A percentile compares a stretch with the other conserved stretches of the same genome.
phyloP scores from a whole-genome alignment of 2,329 filamentous ascomycete species.

The Fusarium concolor region DNA sequence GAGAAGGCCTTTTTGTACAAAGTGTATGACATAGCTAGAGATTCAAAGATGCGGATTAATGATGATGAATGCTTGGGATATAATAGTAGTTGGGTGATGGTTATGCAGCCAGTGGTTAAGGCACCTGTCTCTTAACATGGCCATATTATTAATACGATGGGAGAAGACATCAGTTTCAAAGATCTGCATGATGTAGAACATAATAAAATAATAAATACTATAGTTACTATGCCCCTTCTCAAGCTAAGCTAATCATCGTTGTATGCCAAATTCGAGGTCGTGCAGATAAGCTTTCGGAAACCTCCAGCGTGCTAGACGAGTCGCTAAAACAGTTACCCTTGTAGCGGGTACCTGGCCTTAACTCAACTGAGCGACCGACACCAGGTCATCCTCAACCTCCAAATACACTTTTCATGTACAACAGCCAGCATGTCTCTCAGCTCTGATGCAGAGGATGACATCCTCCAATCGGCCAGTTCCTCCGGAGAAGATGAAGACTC shows the following conservation, averaged over 20 bases:
- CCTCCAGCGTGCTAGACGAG: conserved; percentile 2
- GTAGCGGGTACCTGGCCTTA: conserved; percentile 31
- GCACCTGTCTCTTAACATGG: neutral
- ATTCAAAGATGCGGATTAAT: conserved; percentile 40
- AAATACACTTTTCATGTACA: neutral
- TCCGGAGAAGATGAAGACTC: conserved; percentile 50
- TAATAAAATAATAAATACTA: neutral
- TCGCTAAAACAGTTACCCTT: conserved; percentile 19
- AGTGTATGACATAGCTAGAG: conserved; percentile 41
- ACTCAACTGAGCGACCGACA: conserved; percentile 23
- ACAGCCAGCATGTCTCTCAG: conserved; percentile 48
- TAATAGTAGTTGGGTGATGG: neutral
- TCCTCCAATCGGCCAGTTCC: conserved; percentile 50
- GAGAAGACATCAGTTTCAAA: neutral
- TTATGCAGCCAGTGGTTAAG: neutral
- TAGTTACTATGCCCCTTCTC: neutral
- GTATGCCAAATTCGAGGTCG: neutral
- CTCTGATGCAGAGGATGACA: conserved; percentile 54
- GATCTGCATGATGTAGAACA: neutral
- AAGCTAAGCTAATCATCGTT: neutral
- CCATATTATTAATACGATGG: neutral
- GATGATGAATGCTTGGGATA: conserved; percentile 40
- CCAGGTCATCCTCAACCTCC: conserved; percentile 15
- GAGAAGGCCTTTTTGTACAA: conserved; percentile 38
- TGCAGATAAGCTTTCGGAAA: conserved; percentile 22